Base-by-base conservation (phyloP, 306 rosid species). In the Elaeagnus macrophylla region DNA sequence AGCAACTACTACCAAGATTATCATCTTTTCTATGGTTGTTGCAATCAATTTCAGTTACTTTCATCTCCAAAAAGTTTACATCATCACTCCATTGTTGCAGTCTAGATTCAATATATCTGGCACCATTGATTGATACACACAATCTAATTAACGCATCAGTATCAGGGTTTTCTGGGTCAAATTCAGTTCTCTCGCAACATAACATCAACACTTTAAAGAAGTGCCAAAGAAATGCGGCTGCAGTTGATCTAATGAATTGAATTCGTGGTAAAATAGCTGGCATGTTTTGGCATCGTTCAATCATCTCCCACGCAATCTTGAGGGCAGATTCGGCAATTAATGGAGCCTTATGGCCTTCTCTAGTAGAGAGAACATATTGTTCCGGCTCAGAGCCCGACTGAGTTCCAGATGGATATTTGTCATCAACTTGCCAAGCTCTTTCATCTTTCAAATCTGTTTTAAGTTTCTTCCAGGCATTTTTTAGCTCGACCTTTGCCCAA, bases 401-500 rank as follows among this genome's bases (percentile, higher is more conserved):
- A 60, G 69, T 52, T 50, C 72, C 73, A 25, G 71, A 25, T 50
- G 18, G 71, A 62, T 49, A 42, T 64, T 68, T 66, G 20, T 50
- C 62, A 64, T 58, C 57, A 48, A 70, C 51, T 43, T 59, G 48
- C 95, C 95, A 82, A 51, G 72, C 53, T 50, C 72, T 75, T 60
- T 82, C 89, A 44, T 75, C 81, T 72, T 72, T 73, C 62, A 79
- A 59, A 19, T 82, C 80, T 8, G 63, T 42, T 61, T 77, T 82
- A 38, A 82, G 77, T 65, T 73, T 85, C 73, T 69, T 68, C 74
- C 82, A 77, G 1, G 83, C 82, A 75, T 75, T 83, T 70, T 77
- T 79, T 44, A 85, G 70, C 78, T 85, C 95, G 46, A 85, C 54
- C 71, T 82, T 85, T 50, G 82, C 89, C 95, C 95, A 85, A 56